These are phyloP conservation scores for Apophysomyces trapeziformis DNA, from an alignment of 371 early-diverging fungal genomes.

Conservation along the genomic window DNA sequence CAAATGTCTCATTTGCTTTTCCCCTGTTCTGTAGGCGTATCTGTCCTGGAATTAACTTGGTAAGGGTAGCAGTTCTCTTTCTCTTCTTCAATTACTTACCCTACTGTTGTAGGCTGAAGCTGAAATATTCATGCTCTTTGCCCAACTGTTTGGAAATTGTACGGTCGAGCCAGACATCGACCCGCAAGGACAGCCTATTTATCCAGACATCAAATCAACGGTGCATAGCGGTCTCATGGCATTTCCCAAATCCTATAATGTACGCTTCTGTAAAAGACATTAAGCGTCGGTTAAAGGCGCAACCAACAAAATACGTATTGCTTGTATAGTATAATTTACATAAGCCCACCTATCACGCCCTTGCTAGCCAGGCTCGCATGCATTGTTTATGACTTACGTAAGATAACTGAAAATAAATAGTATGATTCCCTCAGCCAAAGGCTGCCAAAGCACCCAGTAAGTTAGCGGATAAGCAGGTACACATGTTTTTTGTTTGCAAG, in stretches of 20 bases:
- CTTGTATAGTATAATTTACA: no score
- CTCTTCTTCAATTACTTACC: background rate
- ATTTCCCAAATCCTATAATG: background rate
- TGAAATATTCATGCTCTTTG: background rate
- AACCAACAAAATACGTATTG: background rate
- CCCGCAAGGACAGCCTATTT: background rate
- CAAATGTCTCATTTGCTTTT: background rate
- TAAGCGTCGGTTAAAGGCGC: background rate
- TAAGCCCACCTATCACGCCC: no score
- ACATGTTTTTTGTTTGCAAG: no score
- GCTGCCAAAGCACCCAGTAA: no score
- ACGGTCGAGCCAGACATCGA: background rate
- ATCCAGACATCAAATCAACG: background rate
- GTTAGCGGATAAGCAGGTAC: no score
- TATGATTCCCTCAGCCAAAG: no score
- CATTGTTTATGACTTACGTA: no score
- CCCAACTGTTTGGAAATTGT: background rate
- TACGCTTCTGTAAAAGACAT: constrained; percentile 2
- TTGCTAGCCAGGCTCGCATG: no score
- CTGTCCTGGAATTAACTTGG: constrained; percentile 1
- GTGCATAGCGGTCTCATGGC: background rate
- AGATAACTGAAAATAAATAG: no score
- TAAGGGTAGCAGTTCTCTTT: background rate
- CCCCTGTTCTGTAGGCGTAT: background rate
- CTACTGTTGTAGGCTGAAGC: background rate